Base-by-base conservation (phyloP, 352 stramenopile genomes). In the Globisporangium irregulare region DNA sequence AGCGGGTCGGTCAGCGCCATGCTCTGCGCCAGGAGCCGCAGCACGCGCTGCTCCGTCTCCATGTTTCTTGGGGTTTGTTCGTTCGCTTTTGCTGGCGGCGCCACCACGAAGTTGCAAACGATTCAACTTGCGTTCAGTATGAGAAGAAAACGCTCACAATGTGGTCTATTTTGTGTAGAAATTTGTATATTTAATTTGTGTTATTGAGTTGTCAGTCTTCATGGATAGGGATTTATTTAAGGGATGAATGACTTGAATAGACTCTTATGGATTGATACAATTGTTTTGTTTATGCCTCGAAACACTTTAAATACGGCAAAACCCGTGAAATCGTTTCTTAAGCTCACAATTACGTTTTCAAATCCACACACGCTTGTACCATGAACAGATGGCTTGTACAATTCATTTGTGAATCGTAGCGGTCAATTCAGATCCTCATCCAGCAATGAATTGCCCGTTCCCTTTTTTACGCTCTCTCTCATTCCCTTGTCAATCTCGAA, bases 11-110 rank as follows among this genome's bases (percentile, higher is more conserved):
- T 38, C 27, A 76, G 73, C 18, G 62, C 66, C 51, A 92, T 69
- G 58, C 78, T 91, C 68, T 68, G 69, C 20, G 74, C 70, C 20
- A 92, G 75, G 58, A 94, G 77, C 67, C 75, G 73, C 20, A 87
- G 75, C 71, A 92, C 78, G 24, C 67, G 66, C 32, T 32, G 55
- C 43, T 51, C 64, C 54, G 48, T 78, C 63, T 55, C 62, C 69
- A 51, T 73, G 61, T 10, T 62, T 1, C 43, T 27, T 20, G 64
- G 67, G 72, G 32, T 25, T 29, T 41, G 25, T 48, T 8, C n/a
- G 29, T 41, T 29, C 12, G n/a, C 27, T 66, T 38, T 61, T 18
- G 29, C 53, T 58, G 54, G 54, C 25, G 18, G 53, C 53, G n/a
- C 48, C 48, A 27, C 48, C 48, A 62, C 41, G 15, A 43, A 43